Percentiles rank a stretch among this genome's conserved stretches.
Conservation (phyloP, 805 yeast species). For the Starmerella stellata region DNA sequence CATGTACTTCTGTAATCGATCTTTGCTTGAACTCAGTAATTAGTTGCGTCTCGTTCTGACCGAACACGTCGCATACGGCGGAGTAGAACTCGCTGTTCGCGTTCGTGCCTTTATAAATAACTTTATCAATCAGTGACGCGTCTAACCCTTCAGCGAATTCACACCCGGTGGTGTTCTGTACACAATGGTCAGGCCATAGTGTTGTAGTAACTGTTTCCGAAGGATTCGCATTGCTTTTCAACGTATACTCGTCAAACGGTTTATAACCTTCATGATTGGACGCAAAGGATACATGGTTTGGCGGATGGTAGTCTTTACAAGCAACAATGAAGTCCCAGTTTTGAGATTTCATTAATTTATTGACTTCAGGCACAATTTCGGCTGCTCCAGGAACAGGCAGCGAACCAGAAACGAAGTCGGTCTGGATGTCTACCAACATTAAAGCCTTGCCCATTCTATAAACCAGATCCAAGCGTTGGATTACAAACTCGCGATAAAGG, state of each 20-base stretch:
- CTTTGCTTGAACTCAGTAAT: constrained; percentile 29
- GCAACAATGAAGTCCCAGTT: constrained; percentile 49
- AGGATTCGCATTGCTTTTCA: constrained; percentile 21
- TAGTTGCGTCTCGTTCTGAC: constrained; percentile 49
- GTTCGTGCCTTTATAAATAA: constrained; percentile 54
- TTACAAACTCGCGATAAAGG: not conserved
- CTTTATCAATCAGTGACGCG: constrained; percentile 23
- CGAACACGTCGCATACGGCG: constrained; percentile 70
- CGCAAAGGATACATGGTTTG: constrained; percentile 66
- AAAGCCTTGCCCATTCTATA: constrained; percentile 35
- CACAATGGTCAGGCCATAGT: constrained; percentile 87
- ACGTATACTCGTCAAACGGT: constrained; percentile 33
- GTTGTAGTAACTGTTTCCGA: constrained; percentile 26
- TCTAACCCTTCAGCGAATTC: constrained; percentile 37
- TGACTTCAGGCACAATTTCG: constrained; percentile 35
- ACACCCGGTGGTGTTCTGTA: constrained; percentile 53
- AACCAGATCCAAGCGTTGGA: not conserved
- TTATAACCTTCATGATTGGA: constrained; percentile 32
- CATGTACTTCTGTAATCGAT: constrained; percentile 40
- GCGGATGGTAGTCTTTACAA: constrained; percentile 82
- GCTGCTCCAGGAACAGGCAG: constrained; percentile 56
- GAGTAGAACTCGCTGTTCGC: constrained; percentile 71
- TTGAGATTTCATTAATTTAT: constrained; percentile 27
- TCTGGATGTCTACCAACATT: constrained; percentile 63
- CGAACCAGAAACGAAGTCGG: constrained; percentile 65